phyloP scores from a whole-genome alignment of 257 asterid species.

The Plantago elongata region DNA sequence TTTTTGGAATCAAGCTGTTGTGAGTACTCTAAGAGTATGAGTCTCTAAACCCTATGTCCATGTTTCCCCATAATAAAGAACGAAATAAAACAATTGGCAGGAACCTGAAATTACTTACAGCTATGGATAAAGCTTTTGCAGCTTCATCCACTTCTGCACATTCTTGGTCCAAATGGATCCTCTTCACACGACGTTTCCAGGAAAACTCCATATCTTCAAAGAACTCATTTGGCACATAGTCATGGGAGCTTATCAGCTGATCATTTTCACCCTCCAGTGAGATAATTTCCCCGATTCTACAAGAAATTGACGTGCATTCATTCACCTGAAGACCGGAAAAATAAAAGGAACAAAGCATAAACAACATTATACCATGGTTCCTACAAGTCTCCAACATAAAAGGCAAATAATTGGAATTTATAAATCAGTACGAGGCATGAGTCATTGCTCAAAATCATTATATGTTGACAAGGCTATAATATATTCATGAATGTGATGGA shows the following conservation, averaged over 20 bases:
- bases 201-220: slow-evolving; percentile 87
- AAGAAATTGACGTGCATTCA: slow-evolving; percentile 64
- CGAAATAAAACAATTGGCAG: background rate
- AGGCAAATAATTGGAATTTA: slow-evolving; percentile 8
- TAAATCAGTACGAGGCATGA: background rate
- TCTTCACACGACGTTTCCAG: slow-evolving; percentile 96
- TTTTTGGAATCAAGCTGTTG: too few species aligned
- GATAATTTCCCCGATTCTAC: slow-evolving; percentile 74
- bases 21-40: too few species aligned
- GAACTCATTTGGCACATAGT: slow-evolving; percentile 61
- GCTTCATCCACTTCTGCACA: slow-evolving; percentile 77
- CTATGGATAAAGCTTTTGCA: slow-evolving; percentile 59
- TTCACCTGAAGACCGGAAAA: slow-evolving; percentile 40
- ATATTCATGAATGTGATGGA: slow-evolving; percentile 8
- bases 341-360: slow-evolving; percentile 10
- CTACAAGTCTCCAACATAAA: slow-evolving; percentile 6
- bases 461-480: background rate
- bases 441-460: background rate
- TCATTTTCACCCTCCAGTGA: slow-evolving; percentile 77
- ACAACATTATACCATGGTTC: background rate
- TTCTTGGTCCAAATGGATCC: slow-evolving; percentile 80
- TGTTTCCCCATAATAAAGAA: too few species aligned
- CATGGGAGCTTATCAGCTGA: slow-evolving; percentile 50
- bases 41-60: too few species aligned
- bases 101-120: slow-evolving; percentile 46